Percentiles rank a stretch among this genome's conserved stretches.
These are phyloP conservation scores for Kazachstania kunashirensis DNA, from an alignment of 805 yeast species.

Conservation along the genomic window DNA sequence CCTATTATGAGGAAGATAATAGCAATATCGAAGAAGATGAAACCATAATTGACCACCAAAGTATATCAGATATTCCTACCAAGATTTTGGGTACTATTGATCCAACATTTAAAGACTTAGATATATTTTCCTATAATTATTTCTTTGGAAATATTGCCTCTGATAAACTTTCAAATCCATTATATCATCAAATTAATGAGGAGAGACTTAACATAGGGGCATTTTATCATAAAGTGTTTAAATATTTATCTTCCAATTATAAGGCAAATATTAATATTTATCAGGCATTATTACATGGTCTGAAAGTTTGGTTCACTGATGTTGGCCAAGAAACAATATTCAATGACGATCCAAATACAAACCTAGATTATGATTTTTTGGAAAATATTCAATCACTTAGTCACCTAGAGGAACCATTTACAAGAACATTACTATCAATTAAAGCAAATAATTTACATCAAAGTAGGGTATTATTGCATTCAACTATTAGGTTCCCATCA, in stretches of 20 bases:
- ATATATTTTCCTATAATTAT: constrained; percentile 55
- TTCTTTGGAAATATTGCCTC: constrained; percentile 48
- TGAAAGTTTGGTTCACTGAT: constrained; percentile 71
- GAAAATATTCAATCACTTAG: constrained; percentile 52
- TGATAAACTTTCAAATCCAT: constrained; percentile 33
- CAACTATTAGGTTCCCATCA: constrained; percentile 63
- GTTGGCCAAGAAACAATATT: constrained; percentile 64
- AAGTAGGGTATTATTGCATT: constrained; percentile 60
- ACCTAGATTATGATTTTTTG: constrained; percentile 46
- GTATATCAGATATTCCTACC: not conserved
- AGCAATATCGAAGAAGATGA: constrained; percentile 46
- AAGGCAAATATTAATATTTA: constrained; percentile 58
- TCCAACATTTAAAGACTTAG: constrained; percentile 40
- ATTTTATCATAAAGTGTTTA: constrained; percentile 49
- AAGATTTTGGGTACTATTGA: not conserved
- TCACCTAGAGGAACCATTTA: constrained; percentile 57
- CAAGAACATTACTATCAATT: constrained; percentile 67
- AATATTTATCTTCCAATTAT: constrained; percentile 38
- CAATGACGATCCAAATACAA: constrained; percentile 45
- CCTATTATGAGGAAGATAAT: constrained; percentile 45
- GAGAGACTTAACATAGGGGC: constrained; percentile 51
- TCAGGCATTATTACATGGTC: constrained; percentile 50
- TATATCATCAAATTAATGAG: constrained; percentile 48
- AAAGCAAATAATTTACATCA: constrained; percentile 66
- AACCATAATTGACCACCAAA: not conserved